Evolutionary conservation across 768 basidiomycete genomes (phyloP), one percentile per base, ranked within the genome.

Genomic region (Rickenella mellea): DNA sequence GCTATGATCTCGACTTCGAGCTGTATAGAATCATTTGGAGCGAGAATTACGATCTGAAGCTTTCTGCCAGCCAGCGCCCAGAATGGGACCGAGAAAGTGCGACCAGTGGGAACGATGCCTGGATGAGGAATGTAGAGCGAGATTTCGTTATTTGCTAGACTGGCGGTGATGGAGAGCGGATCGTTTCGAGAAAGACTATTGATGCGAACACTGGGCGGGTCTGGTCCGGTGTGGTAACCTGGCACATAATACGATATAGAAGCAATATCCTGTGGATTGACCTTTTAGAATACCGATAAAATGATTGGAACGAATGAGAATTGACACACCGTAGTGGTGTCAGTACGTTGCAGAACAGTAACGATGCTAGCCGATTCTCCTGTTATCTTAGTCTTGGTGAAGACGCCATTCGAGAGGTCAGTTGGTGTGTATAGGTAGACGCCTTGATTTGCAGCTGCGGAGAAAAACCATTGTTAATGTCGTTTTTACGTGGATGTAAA

Each of bases 171-270:
- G 26, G 25, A 25, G 22, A 19, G 26, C 14, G 25, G 30, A 4
- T 37, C 19, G 26, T n/a, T n/a, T n/a, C n/a, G n/a, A n/a, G n/a
- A n/a, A 22, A 31, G 10, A 14, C 25, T 28, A 27, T 40, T 47
- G 28, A 50, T 46, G 15, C 41, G 44, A 27, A 51, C 29, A n/a
- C 36, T 36, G 19, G 57, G 48, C n/a, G 51, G 51, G 44, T 52
- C 49, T 11, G 54, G 57, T 8, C 44, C 45, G 26, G 44, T 48
- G 48, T 43, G 45, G 44, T 58, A 58, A n/a, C 51, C 54, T 7
- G 57, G 57, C n/a, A 58, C 55, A 15, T 46, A 58, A 39, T 58
- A 58, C 1, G 57, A 58, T 40, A 56, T 52, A 5, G 57, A 49
- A 5, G 50, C 57, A 22, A 55, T 41, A 41, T 57, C 57, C 57